These are phyloP conservation scores for Colletotrichum sp. DNA, from an alignment of 2,329 filamentous ascomycete genomes.

Conservation along the genomic window DNA sequence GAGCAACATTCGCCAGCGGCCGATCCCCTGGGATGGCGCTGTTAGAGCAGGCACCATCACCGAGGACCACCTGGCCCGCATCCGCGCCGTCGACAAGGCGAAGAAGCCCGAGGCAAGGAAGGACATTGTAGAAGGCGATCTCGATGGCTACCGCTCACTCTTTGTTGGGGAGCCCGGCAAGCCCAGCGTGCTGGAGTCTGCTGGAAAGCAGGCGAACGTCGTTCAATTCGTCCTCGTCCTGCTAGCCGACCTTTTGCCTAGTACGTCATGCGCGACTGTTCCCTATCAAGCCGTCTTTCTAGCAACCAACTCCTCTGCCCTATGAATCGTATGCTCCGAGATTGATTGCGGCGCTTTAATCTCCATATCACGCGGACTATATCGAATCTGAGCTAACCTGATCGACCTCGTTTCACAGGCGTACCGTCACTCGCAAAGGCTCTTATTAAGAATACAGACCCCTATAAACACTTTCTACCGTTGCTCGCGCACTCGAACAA, in stretches of 20 bases:
- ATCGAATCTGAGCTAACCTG: not conserved
- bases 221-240: constrained; percentile 94
- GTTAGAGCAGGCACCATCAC: constrained; percentile 93
- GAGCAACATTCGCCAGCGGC: constrained; percentile 94
- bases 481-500: constrained; percentile 81
- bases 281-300: not conserved
- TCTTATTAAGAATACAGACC: constrained; percentile 76
- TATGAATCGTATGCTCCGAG: not conserved
- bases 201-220: constrained; percentile 85
- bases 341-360: not conserved
- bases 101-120: constrained; percentile 84
- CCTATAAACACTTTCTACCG: constrained; percentile 83
- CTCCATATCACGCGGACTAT: not conserved
- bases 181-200: constrained; percentile 79
- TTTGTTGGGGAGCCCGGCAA: constrained; percentile 78
- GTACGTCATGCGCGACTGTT: not conserved
- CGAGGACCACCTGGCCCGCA: constrained; percentile 91
- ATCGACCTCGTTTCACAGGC: constrained; percentile 54
- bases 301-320: not conserved
- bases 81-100: constrained; percentile 95
- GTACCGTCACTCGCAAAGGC: constrained; percentile 79
- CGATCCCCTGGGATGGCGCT: constrained; percentile 97
- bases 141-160: constrained; percentile 79
- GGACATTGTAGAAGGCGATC: constrained; percentile 79
- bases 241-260: constrained; percentile 76